Percentiles rank a stretch among this genome's conserved stretches.
Evolutionary conservation across 176 grass and related monocot species (phyloP).

Genomic region (Musa itinerans): DNA sequence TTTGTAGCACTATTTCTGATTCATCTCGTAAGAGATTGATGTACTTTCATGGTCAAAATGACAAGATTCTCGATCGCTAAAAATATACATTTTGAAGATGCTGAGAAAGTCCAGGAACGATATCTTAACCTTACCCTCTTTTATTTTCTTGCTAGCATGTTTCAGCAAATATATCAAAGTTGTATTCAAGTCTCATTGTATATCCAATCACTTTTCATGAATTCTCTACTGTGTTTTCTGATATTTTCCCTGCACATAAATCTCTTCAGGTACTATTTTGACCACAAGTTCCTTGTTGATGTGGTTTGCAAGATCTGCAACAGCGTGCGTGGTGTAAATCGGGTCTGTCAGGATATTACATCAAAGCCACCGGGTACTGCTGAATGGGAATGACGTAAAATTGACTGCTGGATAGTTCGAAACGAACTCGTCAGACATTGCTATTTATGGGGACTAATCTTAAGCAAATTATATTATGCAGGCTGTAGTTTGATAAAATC

Average conservation of each 20-base stretch:
- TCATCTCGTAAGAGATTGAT: no score
- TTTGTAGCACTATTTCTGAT: no score
- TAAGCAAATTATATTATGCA: not conserved
- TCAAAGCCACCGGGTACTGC: slow-evolving; percentile 80
- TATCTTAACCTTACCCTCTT: no score
- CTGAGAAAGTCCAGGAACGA: no score
- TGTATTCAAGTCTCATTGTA: no score
- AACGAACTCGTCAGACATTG: not conserved
- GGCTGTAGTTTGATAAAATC: not conserved
- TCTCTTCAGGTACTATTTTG: slow-evolving; percentile 68
- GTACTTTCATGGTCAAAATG: no score
- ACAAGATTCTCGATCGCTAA: no score
- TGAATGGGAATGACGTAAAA: slow-evolving; percentile 52
- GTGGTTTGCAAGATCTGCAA: slow-evolving; percentile 83
- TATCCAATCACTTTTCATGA: not conserved
- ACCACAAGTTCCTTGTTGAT: slow-evolving; percentile 50
- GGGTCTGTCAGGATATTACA: slow-evolving; percentile 49
- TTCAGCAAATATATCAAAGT: no score
- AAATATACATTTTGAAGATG: no score
- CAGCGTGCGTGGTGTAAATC: slow-evolving; percentile 51
- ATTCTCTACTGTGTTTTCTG: not conserved
- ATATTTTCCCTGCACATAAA: not conserved
- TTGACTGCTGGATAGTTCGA: not conserved
- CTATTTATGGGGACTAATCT: not conserved
- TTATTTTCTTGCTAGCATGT: no score